Base-by-base conservation (phyloP, 2,329 filamentous ascomycete species). In the Epichloe sibirici region DNA sequence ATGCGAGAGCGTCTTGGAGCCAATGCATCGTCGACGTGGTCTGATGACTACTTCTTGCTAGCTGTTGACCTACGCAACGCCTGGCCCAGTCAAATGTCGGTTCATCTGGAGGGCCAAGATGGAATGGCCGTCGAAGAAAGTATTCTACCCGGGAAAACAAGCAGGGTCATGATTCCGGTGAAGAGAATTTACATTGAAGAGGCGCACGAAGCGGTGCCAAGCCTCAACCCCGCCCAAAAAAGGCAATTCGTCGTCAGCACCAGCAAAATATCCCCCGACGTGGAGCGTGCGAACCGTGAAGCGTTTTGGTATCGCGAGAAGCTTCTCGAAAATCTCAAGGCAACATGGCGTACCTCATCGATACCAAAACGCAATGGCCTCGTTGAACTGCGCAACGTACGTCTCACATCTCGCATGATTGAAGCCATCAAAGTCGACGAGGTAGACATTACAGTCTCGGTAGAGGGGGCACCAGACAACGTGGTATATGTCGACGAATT, bases 181-280 rank as follows among this genome's bases (percentile, higher is more conserved):
- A 85, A 81, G 51, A 81, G 87, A 38, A 75, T 94, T 40, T 87
- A 86, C 63, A 67, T 95, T 21, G 75, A 83, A n/a, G 80, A 93
- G 56, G 83, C 88, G 3, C 81, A 90, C 62, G 83, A 83, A 2
- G 75, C 85, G 1, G 87, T 96, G 40, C 90, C 90, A 1, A 84
- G 82, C 1, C 74, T 95, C 9, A 90, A 91, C 58, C 85, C 86
- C 0, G 82, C 85, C 0, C 82, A 85, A n/a, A 85, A 89, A 63
- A 80, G 90, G n/a, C 90, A 96, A 63, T 96, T 95, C 61, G 88
- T 96, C 34, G 88, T 95, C 44, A 93, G 86, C 66, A 80, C 83
- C 15, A 83, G 81, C 63, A 87, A 87, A 60, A 81, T 90, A 52
- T 84, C 86, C 0, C 86, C 88, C 0, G 88, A 93, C 57, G 79